Evolutionary conservation across 1,139 yeast species (phyloP), one percentile per base, ranked within the genome.

Genomic region (Pneumocystis jirovecii): DNA sequence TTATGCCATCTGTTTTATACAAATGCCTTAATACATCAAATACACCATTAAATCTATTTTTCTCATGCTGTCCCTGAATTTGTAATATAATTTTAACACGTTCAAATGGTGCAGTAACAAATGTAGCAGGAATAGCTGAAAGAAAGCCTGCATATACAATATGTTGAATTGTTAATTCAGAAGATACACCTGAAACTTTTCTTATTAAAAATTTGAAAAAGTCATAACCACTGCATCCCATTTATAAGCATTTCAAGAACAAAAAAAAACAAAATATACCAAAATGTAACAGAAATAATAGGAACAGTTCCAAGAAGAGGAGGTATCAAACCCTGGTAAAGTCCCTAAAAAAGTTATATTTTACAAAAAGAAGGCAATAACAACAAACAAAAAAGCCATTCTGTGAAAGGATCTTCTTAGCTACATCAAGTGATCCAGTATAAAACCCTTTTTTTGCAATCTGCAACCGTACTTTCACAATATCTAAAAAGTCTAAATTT

Each of bases 271-370:
- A 21, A 35, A 62, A 63, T 35, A 25, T 64, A 66, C 97, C 97
- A 91, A 79, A 93, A 93, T 1, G 96, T 88, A 44, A 93, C 95
- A 12, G 97, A 97, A 79, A 93, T 93, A 89, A 93, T 93, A 59
- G 98, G 98, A 0, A 97, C 93, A 39, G 93, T 97, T 42, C 98
- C 98, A 39, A 88, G 76, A 64, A 93, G 79, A 5, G 98, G 98
- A 12, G 96, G 96, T 45, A 85, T 80, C 39, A 89, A 96, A 67
- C 96, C 96, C 71, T 93, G 78, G 76, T 89, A 93, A 69, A 93
- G 82, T 0, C 97, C 97, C 70, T 68, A 60, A 4, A 35, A 29
- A 37, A 19, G 25, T 37, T 19, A 25, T 10, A 40, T 25, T 57
- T 19, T 61, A 17, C 29, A 31, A 12, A 6, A 60, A 19, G 10